These are phyloP conservation scores for Gelatoporia subvermispora DNA, from an alignment of 768 basidiomycete species.

Conservation along the genomic window DNA sequence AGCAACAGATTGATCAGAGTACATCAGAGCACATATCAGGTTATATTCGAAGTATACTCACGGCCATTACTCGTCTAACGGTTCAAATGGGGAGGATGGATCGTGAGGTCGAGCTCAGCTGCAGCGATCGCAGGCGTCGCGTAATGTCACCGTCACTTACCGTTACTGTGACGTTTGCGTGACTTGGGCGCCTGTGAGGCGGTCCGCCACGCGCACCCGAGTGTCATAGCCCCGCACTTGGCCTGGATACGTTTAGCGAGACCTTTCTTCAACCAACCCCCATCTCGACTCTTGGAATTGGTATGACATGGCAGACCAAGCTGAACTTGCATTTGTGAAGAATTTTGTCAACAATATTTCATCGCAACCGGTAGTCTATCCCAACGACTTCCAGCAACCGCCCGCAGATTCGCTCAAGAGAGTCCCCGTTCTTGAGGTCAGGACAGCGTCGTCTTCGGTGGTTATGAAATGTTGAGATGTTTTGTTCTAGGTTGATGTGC, in stretches of 20 bases:
- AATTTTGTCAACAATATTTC: constrained; percentile 60
- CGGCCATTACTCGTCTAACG: constrained; percentile 17
- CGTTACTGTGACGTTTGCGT: too few relatives aligned
- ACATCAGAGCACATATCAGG: not conserved
- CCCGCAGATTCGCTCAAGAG: constrained; percentile 60
- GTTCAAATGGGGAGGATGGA: too few relatives aligned
- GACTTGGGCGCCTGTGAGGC: too few relatives aligned
- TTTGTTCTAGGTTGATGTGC: constrained; percentile 46
- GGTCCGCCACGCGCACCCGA: too few relatives aligned
- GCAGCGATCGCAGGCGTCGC: too few relatives aligned
- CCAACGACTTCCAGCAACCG: constrained; percentile 75
- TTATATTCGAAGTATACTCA: constrained; percentile 8
- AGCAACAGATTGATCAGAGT: not conserved
- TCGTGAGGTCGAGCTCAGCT: too few relatives aligned
- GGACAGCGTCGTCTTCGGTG: constrained; percentile 16
- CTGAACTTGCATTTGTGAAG: constrained; percentile 58
- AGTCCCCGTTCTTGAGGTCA: constrained; percentile 65
- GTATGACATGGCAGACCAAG: constrained; percentile 47
- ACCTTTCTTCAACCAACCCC: too few relatives aligned
- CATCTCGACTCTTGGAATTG: not conserved
- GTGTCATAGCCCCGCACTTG: too few relatives aligned
- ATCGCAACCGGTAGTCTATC: constrained; percentile 61
- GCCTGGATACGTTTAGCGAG: too few relatives aligned
- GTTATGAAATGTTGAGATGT: not conserved
- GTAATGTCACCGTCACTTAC: too few relatives aligned